Evolutionary conservation across 2,329 filamentous ascomycete species (phyloP), one percentile per base, ranked within the genome.

Genomic region (Ophiognomonia clavigignenti-juglandacearum): DNA sequence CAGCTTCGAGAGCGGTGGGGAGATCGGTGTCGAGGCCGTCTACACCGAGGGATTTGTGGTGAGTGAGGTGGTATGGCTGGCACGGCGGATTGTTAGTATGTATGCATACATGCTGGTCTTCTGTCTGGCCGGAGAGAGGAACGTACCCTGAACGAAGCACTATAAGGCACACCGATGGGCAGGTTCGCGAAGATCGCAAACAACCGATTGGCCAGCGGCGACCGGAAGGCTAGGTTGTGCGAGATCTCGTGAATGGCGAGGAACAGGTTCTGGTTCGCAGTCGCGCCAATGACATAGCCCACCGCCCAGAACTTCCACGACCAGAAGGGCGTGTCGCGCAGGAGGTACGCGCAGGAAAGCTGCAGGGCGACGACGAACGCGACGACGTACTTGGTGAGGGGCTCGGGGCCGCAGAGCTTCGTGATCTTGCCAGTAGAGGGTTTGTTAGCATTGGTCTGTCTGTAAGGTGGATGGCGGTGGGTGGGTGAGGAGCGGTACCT

Each of bases 201-300:
- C 43, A 96, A 63, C 18, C 93, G 78, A 70, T 98, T 98, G 52
- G 82, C 84, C 35, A 83, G 64, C 1, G 88, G 78, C 22, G 82
- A 91, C 56, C 82, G 82, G 75, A 97, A 97, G 29, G 92, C 93
- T 53, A 98, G 76, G 64, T 98, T 98, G 72, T 98, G 93, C 14
- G 89, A 95, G 65, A 98, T 97, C 70, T 98, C 93, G 72, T 98
- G 93, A 62, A 98, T 98, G 50, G 93, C 90, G 35, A 98, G 83
- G 73, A 98, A 98, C 42, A 97, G 80, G 68, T 98, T 98, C 75
- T 98, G 93, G 74, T 97, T 98, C 45, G 92, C 84, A 0, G 93
- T 97, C 24, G 93, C 93, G 48, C 93, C 93, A 53, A 98, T 77
- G 45, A 96, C 71, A 69, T 98, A 98, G 54, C 88, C 90, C 0